Conservation (phyloP, 1,284 basidiomycete genomes). For the Irpex sp. region DNA sequence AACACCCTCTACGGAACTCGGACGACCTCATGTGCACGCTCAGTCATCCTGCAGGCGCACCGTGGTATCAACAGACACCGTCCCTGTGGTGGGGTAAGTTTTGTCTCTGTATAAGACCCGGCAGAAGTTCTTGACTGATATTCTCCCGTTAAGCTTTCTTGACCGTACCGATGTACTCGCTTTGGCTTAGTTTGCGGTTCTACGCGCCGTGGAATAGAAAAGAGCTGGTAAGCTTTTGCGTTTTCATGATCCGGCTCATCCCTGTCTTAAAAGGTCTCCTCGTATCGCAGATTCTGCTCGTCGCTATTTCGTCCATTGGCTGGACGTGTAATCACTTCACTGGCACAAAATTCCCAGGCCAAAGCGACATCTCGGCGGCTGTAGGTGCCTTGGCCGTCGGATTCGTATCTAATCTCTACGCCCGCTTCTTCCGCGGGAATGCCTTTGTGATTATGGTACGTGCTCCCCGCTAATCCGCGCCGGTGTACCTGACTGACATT, state of each 20-base stretch:
- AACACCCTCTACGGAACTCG: slow-evolving; percentile 42
- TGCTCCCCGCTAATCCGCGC: slow-evolving; percentile 4
- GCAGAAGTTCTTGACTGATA: background rate
- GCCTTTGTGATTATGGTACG: slow-evolving; percentile 76
- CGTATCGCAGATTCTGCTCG: slow-evolving; percentile 47
- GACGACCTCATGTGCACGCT: slow-evolving; percentile 57
- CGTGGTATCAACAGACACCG: slow-evolving; percentile 59
- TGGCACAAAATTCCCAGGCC: slow-evolving; percentile 58
- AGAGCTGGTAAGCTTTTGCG: slow-evolving; percentile 53
- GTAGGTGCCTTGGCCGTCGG: slow-evolving; percentile 84
- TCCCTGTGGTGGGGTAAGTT: slow-evolving; percentile 53
- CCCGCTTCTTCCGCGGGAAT: slow-evolving; percentile 75
- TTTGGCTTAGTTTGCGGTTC: slow-evolving; percentile 74
- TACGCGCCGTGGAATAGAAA: slow-evolving; percentile 71
- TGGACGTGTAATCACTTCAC: slow-evolving; percentile 81
- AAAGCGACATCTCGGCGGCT: slow-evolving; percentile 73
- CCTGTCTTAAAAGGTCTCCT: background rate
- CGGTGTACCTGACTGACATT: background rate
- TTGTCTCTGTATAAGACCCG: background rate
- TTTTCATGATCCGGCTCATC: too few species aligned
- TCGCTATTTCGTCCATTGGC: slow-evolving; percentile 71
- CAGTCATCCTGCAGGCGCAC: slow-evolving; percentile 50
- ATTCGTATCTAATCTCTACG: slow-evolving; percentile 80
- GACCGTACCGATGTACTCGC: slow-evolving; percentile 76
- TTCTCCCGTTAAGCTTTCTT: slow-evolving; percentile 57